phyloP scores from a whole-genome alignment of 768 basidiomycete species.

The Trametes elegans region DNA sequence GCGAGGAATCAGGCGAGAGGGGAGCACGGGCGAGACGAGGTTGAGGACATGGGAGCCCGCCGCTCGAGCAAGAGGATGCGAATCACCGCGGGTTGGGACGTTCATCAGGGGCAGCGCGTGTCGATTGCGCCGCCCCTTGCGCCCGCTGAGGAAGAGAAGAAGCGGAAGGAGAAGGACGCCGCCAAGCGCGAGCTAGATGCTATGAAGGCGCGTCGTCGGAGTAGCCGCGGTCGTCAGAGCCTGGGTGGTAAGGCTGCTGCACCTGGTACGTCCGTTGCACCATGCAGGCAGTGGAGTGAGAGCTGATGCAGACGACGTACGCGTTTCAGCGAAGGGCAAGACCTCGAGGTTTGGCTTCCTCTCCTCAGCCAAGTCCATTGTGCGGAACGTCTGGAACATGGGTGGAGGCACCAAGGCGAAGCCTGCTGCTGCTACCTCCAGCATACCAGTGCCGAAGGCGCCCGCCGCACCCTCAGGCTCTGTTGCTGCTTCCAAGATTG shows the following conservation, averaged over 20 bases:
- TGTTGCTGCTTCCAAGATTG: not conserved
- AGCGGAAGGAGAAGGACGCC: constrained; percentile 51
- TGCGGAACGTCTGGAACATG: constrained; percentile 72
- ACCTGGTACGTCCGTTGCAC: constrained; percentile 35
- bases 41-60: constrained; percentile 32
- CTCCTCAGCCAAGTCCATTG: constrained; percentile 64
- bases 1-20: constrained; percentile 48
- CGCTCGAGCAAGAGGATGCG: constrained; percentile 46
- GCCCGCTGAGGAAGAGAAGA: constrained; percentile 31
- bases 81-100: constrained; percentile 34
- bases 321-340: constrained; percentile 39
- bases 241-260: constrained; percentile 28
- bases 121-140: constrained; percentile 33
- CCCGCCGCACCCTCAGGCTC: constrained; percentile 13
- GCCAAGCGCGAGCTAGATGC: constrained; percentile 63
- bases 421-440: constrained; percentile 20
- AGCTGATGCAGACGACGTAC: constrained; percentile 6
- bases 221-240: constrained; percentile 54
- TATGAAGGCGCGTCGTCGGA: constrained; percentile 66
- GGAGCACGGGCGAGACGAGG: constrained; percentile 35
- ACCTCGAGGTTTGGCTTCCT: constrained; percentile 69
- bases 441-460: constrained; percentile 29
- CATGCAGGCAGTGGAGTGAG: not conserved
- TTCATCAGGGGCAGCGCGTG: constrained; percentile 35
- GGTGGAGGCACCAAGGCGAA: constrained; percentile 36